Percentiles rank a stretch among this genome's conserved stretches.
phyloP scores from a whole-genome alignment of 768 basidiomycete species.

The Suillus americanus region DNA sequence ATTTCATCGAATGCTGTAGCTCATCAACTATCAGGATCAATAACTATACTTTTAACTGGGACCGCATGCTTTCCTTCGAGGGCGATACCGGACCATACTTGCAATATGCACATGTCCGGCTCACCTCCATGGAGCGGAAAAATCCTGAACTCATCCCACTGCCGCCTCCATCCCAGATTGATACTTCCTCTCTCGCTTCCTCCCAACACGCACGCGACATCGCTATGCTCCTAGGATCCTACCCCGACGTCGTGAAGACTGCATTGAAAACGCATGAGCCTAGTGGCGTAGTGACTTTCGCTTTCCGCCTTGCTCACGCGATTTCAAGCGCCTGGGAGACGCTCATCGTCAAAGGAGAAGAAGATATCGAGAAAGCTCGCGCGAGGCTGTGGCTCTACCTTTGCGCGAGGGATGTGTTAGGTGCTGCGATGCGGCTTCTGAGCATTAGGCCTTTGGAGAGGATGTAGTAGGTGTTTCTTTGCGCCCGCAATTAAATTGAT shows the following conservation, averaged over 20 bases:
- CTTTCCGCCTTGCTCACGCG: conserved; percentile 82
- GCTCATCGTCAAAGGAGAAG: conserved; percentile 82
- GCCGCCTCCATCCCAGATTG: conserved; percentile 65
- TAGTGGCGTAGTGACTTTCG: conserved; percentile 87
- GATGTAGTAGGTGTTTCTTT: conserved; percentile 55
- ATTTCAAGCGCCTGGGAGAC: conserved; percentile 93
- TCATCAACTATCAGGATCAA: conserved; percentile 62
- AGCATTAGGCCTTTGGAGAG: conserved; percentile 89
- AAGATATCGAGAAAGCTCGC: conserved; percentile 70
- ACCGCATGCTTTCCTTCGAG: conserved; percentile 93
- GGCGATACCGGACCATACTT: conserved; percentile 96
- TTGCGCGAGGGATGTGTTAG: conserved; percentile 88
- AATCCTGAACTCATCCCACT: conserved; percentile 85
- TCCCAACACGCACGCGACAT: conserved; percentile 81
- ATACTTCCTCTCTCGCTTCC: conserved; percentile 63
- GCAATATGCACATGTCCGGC: conserved; percentile 94
- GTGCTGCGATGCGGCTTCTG: conserved; percentile 80
- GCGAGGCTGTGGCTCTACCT: conserved; percentile 90
- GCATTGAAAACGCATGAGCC: conserved; percentile 88
- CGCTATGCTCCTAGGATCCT: conserved; percentile 80
- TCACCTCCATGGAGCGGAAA: conserved; percentile 88
- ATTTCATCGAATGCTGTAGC: not conserved
- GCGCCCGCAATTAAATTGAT: not conserved
- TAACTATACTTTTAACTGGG: conserved; percentile 95
- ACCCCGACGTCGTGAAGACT: conserved; percentile 88